A percentile compares a stretch with the other conserved stretches of the same genome.
These are phyloP conservation scores for Cytidiella melzeri DNA, from an alignment of 768 basidiomycete species.

Conservation along the genomic window DNA sequence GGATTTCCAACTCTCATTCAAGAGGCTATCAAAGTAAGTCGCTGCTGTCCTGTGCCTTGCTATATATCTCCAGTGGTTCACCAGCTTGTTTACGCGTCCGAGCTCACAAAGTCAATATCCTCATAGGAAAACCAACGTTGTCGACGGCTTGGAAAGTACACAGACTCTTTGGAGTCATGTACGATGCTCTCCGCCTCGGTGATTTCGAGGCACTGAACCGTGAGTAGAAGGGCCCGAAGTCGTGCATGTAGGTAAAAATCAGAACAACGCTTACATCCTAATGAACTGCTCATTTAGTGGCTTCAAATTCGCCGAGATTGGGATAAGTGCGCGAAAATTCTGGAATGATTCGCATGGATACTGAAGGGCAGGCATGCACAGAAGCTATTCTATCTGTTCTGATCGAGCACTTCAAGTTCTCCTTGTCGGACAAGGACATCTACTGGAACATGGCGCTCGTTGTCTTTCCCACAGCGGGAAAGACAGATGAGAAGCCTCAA, in stretches of 20 bases:
- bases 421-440: background rate
- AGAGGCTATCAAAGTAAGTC: conserved; percentile 72
- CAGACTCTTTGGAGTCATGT: conserved; percentile 98
- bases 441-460: conserved; percentile 3
- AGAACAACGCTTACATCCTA: background rate
- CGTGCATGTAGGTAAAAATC: conserved; percentile 35
- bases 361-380: background rate
- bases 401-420: conserved; percentile 5
- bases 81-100: conserved; percentile 59
- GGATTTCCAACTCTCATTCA: conserved; percentile 84
- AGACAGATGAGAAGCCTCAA: background rate
- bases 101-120: conserved; percentile 79
- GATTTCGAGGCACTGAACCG: conserved; percentile 69
- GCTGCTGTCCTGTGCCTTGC: too few relatives aligned
- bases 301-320: conserved; percentile 6
- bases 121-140: conserved; percentile 92
- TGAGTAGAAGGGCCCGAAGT: conserved; percentile 48
- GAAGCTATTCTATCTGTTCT: conserved; percentile 6
- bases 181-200: conserved; percentile 97
- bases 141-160: conserved; percentile 88
- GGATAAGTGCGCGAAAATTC: background rate
- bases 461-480: conserved; percentile 1
- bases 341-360: background rate
- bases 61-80: background rate
- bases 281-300: conserved; percentile 1